Base-by-base conservation (phyloP, 2,329 filamentous ascomycete genomes). In the Epichloe hybrida region DNA sequence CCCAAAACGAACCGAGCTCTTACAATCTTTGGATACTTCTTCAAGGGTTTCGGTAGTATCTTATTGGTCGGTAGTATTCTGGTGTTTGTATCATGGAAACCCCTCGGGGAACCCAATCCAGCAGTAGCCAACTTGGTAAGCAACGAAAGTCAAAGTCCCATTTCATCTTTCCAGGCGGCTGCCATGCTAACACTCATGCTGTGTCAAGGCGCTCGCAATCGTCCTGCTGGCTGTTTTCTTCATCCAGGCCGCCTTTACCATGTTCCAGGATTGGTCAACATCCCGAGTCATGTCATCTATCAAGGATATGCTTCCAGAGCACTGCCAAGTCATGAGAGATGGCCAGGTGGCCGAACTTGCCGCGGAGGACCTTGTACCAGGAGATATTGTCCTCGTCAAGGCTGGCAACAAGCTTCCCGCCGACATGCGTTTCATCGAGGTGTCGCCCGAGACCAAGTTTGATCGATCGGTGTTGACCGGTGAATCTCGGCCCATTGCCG, bases 201-300 rank as follows among this genome's bases (percentile, higher is more conserved):
- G 27, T 23, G 6, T 20, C 11, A 39, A 61, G 60, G 86, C 84
- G 0, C 72, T 90, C 23, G 86, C 81, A 0, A 86, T 88, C 58
- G 84, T 90, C 3, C 69, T 90, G 5, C 63, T 83, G 1, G 75
- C 79, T 5, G 84, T 90, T 7, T 90, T 83, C 59, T 66, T 81
- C 55, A 77, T 84, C 40, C 80, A 84, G 58, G 85, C 83, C 15
- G 76, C 71, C 3, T 89, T 88, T 67, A 82, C 82, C 59, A 76
- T 77, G 59, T 84, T 75, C 71, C 80, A 83, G 59, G 86, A 90
- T 62, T 90, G 84, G 78, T 87, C 84, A 2, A 85, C 83, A 0
- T 84, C 79, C 1, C 72, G 81, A 5, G 84, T 88, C 50, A 90
- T 90, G 86, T 78, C 80, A 17, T 87, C 83, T 0, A 90, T 90